Percentiles rank a stretch among this genome's conserved stretches.
Evolutionary conservation across 202 grass and related monocot genomes (phyloP).

Genomic region (Schoenoplectus triqueter): DNA sequence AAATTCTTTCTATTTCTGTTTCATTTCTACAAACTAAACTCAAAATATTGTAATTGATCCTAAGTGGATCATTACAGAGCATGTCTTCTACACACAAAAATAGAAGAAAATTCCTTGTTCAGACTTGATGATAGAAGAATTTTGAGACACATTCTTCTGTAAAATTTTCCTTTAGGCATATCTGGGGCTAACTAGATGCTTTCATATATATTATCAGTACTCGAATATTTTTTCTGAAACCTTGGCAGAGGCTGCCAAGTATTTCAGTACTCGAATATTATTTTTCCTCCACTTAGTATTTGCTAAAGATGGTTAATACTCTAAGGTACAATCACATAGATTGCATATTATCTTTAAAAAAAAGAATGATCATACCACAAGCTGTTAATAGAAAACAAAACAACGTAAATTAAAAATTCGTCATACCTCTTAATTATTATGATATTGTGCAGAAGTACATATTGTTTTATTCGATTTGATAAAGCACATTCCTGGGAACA

Average conservation of each 20-base stretch:
- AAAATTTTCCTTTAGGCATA: not conserved
- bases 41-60: too few species aligned
- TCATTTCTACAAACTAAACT: too few species aligned
- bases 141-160: not conserved
- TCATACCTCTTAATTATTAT: not conserved
- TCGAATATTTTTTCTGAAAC: not conserved
- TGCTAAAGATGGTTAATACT: too few species aligned
- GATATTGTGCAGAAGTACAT: not conserved
- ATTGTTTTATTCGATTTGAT: not conserved
- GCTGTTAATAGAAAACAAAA: not conserved
- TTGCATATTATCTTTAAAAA: not conserved
- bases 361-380: not conserved
- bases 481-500: conserved; percentile 15
- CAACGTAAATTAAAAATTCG: not conserved
- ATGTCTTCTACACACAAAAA: too few species aligned
- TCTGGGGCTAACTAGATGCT: not conserved
- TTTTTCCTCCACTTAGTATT: not conserved
- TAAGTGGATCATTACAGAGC: too few species aligned
- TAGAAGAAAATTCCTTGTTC: not conserved
- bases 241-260: too few species aligned
- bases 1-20: too few species aligned
- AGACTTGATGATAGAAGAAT: not conserved
- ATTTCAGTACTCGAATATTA: not conserved
- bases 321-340: not conserved
- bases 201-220: not conserved